Percentiles rank a stretch among this genome's conserved stretches.
Conservation (phyloP, 2,329 filamentous ascomycete species). For the Sporothrix pseudoabietina region DNA sequence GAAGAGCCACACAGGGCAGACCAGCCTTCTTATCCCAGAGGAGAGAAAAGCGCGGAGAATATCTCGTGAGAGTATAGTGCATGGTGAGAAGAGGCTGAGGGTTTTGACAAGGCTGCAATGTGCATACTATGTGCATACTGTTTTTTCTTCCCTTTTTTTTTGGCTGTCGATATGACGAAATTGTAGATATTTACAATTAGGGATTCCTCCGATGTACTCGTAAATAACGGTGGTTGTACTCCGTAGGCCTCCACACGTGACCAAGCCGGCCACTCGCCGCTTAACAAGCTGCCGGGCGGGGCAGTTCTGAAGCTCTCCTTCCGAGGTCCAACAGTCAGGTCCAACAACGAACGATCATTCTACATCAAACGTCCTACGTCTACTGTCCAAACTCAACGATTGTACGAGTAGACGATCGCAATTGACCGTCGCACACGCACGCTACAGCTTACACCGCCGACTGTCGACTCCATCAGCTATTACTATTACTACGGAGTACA, state of each 20-base stretch:
- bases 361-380: not conserved
- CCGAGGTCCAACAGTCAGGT: not conserved
- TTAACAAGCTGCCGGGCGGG: not conserved
- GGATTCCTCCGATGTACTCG: not conserved
- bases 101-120: not conserved
- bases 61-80: not conserved
- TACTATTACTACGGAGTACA: not conserved
- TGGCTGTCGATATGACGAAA: not conserved
- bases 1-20: slow-evolving; percentile 4
- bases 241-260: not conserved
- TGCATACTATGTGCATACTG: no score
- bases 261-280: not conserved
- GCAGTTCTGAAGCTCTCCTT: not conserved
- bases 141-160: not conserved
- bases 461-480: not conserved
- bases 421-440: not conserved
- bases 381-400: not conserved
- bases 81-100: not conserved
- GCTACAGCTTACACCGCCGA: no score
- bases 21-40: not conserved
- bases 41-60: not conserved
- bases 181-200: not conserved
- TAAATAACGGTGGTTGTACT: no score
- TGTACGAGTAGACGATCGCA: not conserved
- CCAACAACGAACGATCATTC: not conserved